Conservation (phyloP, 1,139 yeast species). For the Yamadazyma trypodendri region DNA sequence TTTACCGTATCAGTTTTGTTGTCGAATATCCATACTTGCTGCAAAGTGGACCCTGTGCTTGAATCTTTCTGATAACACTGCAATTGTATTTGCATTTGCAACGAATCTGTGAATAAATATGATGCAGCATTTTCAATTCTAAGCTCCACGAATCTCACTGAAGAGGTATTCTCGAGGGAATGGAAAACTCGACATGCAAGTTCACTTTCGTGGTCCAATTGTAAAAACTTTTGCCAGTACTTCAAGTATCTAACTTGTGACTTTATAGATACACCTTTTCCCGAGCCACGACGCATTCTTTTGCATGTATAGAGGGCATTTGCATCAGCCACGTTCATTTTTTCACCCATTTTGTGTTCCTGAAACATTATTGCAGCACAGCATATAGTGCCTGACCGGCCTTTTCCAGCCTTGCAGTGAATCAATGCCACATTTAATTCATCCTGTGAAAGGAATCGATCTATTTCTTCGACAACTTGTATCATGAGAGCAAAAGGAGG, state of each 20-base stretch:
- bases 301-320: conserved; percentile 50
- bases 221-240: conserved; percentile 51
- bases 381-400: conserved; percentile 78
- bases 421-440: conserved; percentile 58
- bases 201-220: conserved; percentile 5
- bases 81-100: conserved; percentile 1
- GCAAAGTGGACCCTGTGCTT: conserved; percentile 2
- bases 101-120: neutral
- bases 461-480: conserved; percentile 44
- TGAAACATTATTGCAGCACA: conserved; percentile 67
- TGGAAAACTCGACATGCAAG: neutral
- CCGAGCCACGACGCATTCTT: conserved; percentile 59
- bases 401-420: conserved; percentile 93
- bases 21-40: neutral
- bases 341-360: conserved; percentile 17
- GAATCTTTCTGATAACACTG: conserved; percentile 3
- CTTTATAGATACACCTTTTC: conserved; percentile 67
- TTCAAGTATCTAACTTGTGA: conserved; percentile 68
- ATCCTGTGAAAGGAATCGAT: conserved; percentile 31
- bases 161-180: neutral
- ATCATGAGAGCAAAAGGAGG: conserved; percentile 60
- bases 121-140: neutral
- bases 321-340: conserved; percentile 42
- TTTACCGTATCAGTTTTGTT: neutral
- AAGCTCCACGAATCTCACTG: conserved; percentile 1